Evolutionary conservation across 371 early-diverging fungal genomes (phyloP).

Genomic region (Mortierella sp.): DNA sequence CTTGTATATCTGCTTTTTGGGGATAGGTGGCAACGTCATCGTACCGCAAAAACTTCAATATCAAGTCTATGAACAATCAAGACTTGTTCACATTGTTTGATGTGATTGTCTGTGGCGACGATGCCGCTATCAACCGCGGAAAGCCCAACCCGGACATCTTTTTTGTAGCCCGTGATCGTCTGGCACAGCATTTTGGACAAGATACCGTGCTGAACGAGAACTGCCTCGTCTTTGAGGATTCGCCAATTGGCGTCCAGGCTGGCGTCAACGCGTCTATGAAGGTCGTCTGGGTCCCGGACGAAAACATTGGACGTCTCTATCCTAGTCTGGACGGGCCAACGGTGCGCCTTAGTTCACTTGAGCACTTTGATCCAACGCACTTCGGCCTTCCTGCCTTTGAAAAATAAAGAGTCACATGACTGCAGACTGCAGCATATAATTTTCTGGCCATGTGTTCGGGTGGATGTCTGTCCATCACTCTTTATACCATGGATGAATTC

Average conservation of each 20-base stretch:
- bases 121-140: slow-evolving; percentile 77
- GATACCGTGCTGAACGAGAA: slow-evolving; percentile 64
- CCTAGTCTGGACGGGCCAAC: slow-evolving; percentile 55
- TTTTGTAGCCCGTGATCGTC: slow-evolving; percentile 68
- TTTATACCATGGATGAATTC: slow-evolving; percentile 18
- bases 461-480: too few relatives aligned
- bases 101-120: slow-evolving; percentile 87
- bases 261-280: slow-evolving; percentile 88
- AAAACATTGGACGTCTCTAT: slow-evolving; percentile 51
- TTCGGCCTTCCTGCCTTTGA: slow-evolving; percentile 58
- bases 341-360: slow-evolving; percentile 66
- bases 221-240: slow-evolving; percentile 95
- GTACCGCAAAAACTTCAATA: slow-evolving; percentile 71
- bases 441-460: too few relatives aligned
- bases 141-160: slow-evolving; percentile 96
- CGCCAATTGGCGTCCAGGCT: slow-evolving; percentile 85
- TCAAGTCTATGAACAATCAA: slow-evolving; percentile 80
- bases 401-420: background rate
- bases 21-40: slow-evolving; percentile 86
- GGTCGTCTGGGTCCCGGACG: slow-evolving; percentile 87
- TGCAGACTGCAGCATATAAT: too few relatives aligned
- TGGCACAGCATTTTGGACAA: slow-evolving; percentile 52
- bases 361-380: slow-evolving; percentile 74
- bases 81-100: slow-evolving; percentile 85
- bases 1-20: too few relatives aligned